Evolutionary conservation across 2,329 filamentous ascomycete species (phyloP).

Genomic region (Fusarium incarnatum): DNA sequence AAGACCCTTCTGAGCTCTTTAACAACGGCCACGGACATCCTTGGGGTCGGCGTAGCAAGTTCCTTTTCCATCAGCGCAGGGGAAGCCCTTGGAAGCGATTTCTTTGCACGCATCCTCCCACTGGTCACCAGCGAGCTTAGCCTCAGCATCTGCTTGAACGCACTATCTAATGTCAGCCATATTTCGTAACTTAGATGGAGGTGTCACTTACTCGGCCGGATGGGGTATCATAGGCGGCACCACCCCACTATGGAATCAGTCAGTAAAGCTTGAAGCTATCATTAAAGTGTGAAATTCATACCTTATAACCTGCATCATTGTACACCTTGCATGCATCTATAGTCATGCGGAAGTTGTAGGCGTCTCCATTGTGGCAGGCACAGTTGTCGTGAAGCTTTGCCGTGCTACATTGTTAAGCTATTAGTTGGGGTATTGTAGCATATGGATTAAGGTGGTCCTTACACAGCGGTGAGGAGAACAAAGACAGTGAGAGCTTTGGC

Average conservation of each 20-base stretch:
- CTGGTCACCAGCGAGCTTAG: slow-evolving; percentile 34
- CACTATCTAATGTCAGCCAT: slow-evolving; percentile 18
- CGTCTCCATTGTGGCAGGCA: slow-evolving; percentile 38
- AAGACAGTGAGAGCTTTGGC: slow-evolving; percentile 26
- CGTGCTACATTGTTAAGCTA: not conserved
- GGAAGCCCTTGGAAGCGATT: slow-evolving; percentile 30
- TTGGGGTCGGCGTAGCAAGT: slow-evolving; percentile 34
- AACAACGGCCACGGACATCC: slow-evolving; percentile 28
- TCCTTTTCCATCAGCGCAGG: slow-evolving; percentile 34
- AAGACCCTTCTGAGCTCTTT: not conserved
- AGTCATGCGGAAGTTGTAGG: slow-evolving; percentile 39
- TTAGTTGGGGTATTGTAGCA: not conserved
- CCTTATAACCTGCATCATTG: slow-evolving; percentile 29
- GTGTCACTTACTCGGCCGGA: slow-evolving; percentile 32
- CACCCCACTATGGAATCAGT: slow-evolving; percentile 26
- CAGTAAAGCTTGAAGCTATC: not conserved
- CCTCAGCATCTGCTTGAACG: slow-evolving; percentile 13
- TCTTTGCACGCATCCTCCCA: slow-evolving; percentile 41
- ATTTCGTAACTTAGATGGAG: accelerated
- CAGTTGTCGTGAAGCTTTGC: slow-evolving; percentile 38
- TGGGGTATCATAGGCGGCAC: slow-evolving; percentile 22
- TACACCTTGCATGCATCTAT: slow-evolving; percentile 33
- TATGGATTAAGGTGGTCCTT: slow-evolving; percentile 2
- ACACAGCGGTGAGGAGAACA: slow-evolving; percentile 28
- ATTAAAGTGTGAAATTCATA: not conserved